Conservation (phyloP, 345 rosid genomes). For the Nasturtium officinale region DNA sequence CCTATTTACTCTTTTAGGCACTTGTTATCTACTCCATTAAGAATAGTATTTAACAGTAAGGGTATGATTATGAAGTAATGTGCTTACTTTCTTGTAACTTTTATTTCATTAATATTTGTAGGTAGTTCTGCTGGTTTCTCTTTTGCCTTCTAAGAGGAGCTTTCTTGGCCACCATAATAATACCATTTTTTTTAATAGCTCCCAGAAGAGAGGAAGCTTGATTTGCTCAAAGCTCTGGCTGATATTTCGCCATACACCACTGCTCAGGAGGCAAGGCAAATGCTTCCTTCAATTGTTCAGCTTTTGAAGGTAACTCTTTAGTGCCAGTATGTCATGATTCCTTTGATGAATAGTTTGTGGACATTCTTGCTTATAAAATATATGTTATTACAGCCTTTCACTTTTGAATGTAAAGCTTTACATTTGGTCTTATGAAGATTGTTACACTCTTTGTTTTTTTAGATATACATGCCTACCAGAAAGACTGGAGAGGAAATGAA, state of each 20-base stretch:
- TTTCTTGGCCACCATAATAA: constrained; percentile 14
- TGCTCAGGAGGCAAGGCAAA: constrained; percentile 93
- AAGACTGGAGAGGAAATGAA: constrained; percentile 96
- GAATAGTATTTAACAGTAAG: constrained; percentile 12
- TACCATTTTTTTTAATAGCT: constrained; percentile 54
- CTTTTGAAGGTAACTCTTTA: constrained; percentile 67
- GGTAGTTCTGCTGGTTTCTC: constrained; percentile 11
- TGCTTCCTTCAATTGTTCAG: constrained; percentile 86
- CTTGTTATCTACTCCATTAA: constrained; percentile 4
- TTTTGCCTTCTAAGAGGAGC: constrained; percentile 14
- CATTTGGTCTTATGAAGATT: constrained; percentile 7
- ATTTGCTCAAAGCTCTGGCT: constrained; percentile 92
- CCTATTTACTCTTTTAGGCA: background rate
- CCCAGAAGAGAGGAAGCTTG: constrained; percentile 95
- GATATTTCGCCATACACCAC: constrained; percentile 87
- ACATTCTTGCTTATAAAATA: background rate
- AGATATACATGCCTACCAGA: constrained; percentile 93
- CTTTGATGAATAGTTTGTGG: background rate
- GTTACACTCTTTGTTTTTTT: constrained; percentile 35
- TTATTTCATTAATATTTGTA: constrained; percentile 2
- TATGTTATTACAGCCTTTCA: background rate
- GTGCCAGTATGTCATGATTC: background rate
- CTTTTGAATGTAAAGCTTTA: constrained; percentile 6
- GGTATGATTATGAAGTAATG: constrained; percentile 12
- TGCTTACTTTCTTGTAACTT: background rate